Conservation (phyloP, 2,329 filamentous ascomycete species). For the Aspergillus awamori region DNA sequence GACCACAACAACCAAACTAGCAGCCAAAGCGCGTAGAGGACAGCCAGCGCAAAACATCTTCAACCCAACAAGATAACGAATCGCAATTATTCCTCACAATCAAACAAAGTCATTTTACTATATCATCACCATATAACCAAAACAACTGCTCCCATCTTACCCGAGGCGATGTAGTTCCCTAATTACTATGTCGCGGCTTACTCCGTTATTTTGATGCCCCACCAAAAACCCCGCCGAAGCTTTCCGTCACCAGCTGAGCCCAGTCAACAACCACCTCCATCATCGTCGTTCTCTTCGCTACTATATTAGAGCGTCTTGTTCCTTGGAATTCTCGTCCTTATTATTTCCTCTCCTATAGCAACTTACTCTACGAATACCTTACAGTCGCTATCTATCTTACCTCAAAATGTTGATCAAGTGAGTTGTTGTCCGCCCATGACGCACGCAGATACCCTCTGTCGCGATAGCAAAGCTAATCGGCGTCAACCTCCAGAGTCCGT, state of each 20-base stretch:
- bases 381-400: background rate
- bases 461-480: conserved; percentile 15
- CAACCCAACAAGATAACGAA: no score
- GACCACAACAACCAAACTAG: no score
- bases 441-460: conserved; percentile 2
- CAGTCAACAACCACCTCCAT: conserved; percentile 6
- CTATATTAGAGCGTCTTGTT: conserved; percentile 1
- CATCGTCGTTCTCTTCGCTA: conserved; percentile 19
- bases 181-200: background rate
- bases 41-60: no score
- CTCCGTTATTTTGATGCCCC: conserved; percentile 23
- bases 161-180: background rate
- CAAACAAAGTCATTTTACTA: no score
- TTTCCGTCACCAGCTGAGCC: conserved; percentile 27
- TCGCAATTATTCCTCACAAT: no score
- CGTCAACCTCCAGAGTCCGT: conserved; percentile 69
- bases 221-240: conserved; percentile 36
- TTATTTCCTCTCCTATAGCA: no score
- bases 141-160: no score
- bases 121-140: no score
- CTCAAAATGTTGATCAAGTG: conserved; percentile 57
- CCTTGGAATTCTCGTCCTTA: background rate
- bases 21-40: no score
- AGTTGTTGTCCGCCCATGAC: conserved; percentile 22
- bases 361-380: background rate